Conservation (phyloP, 2,329 filamentous ascomycete genomes). For the Trichoderma koningiopsis region DNA sequence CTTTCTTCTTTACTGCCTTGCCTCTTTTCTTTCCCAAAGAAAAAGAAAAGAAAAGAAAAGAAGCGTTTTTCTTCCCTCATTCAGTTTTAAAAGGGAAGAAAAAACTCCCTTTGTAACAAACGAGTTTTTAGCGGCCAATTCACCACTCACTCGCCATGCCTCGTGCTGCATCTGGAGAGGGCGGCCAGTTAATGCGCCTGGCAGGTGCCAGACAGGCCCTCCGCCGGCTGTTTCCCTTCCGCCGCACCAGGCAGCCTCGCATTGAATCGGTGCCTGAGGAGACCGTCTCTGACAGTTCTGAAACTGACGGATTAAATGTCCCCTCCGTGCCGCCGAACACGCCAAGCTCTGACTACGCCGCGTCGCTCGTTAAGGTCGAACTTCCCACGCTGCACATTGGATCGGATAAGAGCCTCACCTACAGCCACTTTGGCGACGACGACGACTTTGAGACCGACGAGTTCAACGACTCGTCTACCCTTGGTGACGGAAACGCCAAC, state of each 20-base stretch:
- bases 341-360: neutral
- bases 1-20: neutral
- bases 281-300: neutral
- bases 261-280: constrained; percentile 14
- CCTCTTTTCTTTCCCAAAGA: neutral
- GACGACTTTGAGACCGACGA: neutral
- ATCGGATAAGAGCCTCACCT: constrained; percentile 13
- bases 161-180: constrained; percentile 29
- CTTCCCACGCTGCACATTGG: neutral
- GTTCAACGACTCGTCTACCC: constrained; percentile 20
- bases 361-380: neutral
- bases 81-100: neutral
- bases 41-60: neutral
- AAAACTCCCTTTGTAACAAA: neutral
- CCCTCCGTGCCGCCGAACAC: constrained; percentile 10
- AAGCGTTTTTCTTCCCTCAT: neutral
- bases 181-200: constrained; percentile 37
- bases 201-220: constrained; percentile 37
- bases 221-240: constrained; percentile 36
- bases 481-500: neutral
- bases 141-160: neutral
- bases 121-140: neutral
- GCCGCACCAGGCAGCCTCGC: constrained; percentile 34
- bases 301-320: neutral
- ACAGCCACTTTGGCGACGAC: constrained; percentile 16